Evolutionary conservation across 1,139 yeast genomes (phyloP).

Genomic region (Yamadazyma dushanensis): DNA sequence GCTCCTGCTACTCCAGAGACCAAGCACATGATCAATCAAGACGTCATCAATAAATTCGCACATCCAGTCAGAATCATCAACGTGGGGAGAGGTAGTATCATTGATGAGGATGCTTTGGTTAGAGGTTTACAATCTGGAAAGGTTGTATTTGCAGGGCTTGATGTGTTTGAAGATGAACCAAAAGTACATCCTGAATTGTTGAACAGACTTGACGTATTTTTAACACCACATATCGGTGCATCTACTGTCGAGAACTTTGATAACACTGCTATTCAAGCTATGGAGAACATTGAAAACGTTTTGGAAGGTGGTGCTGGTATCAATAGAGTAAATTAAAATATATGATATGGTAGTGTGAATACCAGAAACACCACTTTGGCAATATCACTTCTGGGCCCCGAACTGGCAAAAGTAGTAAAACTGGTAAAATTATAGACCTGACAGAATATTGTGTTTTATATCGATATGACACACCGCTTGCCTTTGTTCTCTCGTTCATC

Average conservation of each 20-base stretch:
- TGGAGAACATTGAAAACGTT: conserved; percentile 47
- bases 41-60: conserved; percentile 47
- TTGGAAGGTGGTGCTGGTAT: conserved; percentile 33
- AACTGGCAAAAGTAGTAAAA: no score
- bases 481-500: no score
- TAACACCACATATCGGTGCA: conserved; percentile 79
- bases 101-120: conserved; percentile 72
- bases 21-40: conserved; percentile 50
- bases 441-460: no score
- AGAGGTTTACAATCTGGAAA: conserved; percentile 68
- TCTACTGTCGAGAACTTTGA: conserved; percentile 56
- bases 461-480: no score
- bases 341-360: no score
- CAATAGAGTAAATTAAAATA: conserved; percentile 38
- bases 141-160: conserved; percentile 73
- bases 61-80: conserved; percentile 67
- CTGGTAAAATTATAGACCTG: no score
- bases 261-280: conserved; percentile 45
- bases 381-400: no score
- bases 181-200: conserved; percentile 50
- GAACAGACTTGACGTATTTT: conserved; percentile 64
- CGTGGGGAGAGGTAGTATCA: conserved; percentile 72
- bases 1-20: conserved; percentile 69
- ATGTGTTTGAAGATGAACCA: conserved; percentile 77
- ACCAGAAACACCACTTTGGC: no score